Evolutionary conservation across 2,329 filamentous ascomycete genomes (phyloP), one percentile per base, ranked within the genome.

Genomic region (Fusarium verrucosum): DNA sequence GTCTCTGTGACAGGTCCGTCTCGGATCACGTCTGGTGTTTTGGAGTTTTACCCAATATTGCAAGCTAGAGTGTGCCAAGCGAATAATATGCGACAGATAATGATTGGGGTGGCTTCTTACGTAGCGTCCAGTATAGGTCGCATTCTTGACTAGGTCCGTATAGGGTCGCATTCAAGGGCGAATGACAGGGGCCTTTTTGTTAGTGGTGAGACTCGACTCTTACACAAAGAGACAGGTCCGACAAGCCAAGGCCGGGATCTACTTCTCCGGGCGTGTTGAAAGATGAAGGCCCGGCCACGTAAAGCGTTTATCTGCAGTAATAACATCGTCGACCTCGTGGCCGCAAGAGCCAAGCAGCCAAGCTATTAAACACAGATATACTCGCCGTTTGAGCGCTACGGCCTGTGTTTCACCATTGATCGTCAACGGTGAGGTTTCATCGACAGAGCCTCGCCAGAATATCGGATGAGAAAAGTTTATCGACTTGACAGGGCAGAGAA

Each of bases 1-100:
- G 57, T 32, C 54, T 63, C 65, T 76, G 76, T 75, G 71, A 76
- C 76, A 75, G 72, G 70, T 50, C 54, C 70, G 76, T 78, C 75
- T 75, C 75, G 74, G 57, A 62, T 75, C 47, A 65, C 60, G 73
- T 72, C 76, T 68, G 72, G 69, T 60, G 63, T 70, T 62, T 65
- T 63, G 54, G 38, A 52, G 47, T 51, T 35, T 43, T 38, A 32
- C 40, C 51, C 65, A 65, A 59, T 60, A 59, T 19, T 49, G 46
- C 32, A 14, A 42, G 23, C 35, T 42, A 10, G 30, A 38, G 22
- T 41, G 42, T 43, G 58, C 56, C 58, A 61, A 61, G 58, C 28
- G 49, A 56, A 56, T 44, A 46, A 47, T 20, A 51, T 50, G 44
- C 55, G 33, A 46, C 32, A 43, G 9, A 51, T 51, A 46, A 57